Evolutionary conservation across 73 alveolate species (phyloP), one percentile per base, ranked within the genome.

Genomic region (Paramecium biaurelia): DNA sequence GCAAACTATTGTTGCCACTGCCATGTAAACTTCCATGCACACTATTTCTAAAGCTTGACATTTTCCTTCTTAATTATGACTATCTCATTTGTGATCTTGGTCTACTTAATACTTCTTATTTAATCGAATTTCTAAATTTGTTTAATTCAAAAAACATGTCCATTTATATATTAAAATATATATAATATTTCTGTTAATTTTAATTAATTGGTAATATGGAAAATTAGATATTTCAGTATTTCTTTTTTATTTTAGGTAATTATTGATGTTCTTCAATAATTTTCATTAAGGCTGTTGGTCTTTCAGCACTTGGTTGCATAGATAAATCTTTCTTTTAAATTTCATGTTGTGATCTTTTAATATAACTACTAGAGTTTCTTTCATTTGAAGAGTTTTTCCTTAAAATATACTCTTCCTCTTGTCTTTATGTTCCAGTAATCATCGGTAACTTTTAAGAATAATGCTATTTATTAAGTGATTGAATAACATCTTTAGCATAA

Each of bases 221-320:
- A 53, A 53, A 53, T 53, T 53, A 53, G 68, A 53, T 53, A 53
- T 53, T 53, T 53, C 68, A 53, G 68, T 53, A 53, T n/a, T 53
- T 53, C 68, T 53, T 53, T 53, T 53, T n/a, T 35, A 74, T 15
- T 35, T 34, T 74, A 5, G 87, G 87, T 74, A 74, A 32, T 35
- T 74, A 74, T 74, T 74, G 28, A 32, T 67, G 84, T 74, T 74
- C 87, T 7, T 74, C 87, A 14, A 74, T 74, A 20, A 74, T 74
- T 74, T 74, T 74, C 59, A 35, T 74, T 74, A 74, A 35, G 0
- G 47, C 34, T n/a, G 38, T 32, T 2, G 87, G 67, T 18, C 67
- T 74, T 9, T 74, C 87, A 74, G 67, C 67, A 15, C 67, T 35
- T 14, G 87, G 87, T n/a, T 30, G 28, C 32, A 74, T 15, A 9